Conservation (phyloP, 2,329 filamentous ascomycete species). For the Sporothrix phasma region DNA sequence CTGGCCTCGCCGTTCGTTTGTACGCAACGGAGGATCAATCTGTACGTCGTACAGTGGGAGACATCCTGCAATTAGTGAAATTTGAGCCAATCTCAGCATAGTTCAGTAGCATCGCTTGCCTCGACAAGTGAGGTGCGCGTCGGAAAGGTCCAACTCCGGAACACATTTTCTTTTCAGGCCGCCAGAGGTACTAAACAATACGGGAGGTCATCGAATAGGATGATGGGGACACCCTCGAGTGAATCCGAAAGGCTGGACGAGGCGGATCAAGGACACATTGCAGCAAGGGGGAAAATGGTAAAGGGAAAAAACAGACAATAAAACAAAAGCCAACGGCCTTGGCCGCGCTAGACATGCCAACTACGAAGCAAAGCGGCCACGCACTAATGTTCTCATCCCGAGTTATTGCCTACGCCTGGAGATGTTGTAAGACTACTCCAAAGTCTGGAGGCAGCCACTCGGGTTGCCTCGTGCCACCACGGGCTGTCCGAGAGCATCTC, state of each 20-base stretch:
- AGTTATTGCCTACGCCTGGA: not conserved
- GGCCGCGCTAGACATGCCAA: constrained; percentile 2
- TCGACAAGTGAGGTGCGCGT: not conserved
- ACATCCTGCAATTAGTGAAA: not conserved
- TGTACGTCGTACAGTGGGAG: not conserved
- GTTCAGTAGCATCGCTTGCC: not conserved
- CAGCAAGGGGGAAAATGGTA: not conserved
- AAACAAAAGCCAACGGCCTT: not conserved
- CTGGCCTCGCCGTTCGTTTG: too few relatives aligned
- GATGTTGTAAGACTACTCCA: not conserved
- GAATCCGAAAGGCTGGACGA: not conserved
- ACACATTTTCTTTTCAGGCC: constrained; percentile 1
- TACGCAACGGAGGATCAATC: not conserved
- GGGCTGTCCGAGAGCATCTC: constrained; percentile 11
- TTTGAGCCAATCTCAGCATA: too few relatives aligned
- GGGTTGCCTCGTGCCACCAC: constrained; percentile 11
- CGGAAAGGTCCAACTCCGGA: too few relatives aligned
- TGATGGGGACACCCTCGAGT: not conserved
- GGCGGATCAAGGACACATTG: not conserved
- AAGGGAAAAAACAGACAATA: not conserved
- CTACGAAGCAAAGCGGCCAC: not conserved
- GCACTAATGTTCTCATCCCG: not conserved
- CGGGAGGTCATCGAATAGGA: not conserved
- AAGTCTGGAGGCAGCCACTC: constrained; percentile 8
- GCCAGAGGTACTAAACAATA: not conserved